A percentile compares a stretch with the other conserved stretches of the same genome.
Evolutionary conservation across 148 eudicot species (phyloP).

Genomic region (Vaccinium corymbosum): DNA sequence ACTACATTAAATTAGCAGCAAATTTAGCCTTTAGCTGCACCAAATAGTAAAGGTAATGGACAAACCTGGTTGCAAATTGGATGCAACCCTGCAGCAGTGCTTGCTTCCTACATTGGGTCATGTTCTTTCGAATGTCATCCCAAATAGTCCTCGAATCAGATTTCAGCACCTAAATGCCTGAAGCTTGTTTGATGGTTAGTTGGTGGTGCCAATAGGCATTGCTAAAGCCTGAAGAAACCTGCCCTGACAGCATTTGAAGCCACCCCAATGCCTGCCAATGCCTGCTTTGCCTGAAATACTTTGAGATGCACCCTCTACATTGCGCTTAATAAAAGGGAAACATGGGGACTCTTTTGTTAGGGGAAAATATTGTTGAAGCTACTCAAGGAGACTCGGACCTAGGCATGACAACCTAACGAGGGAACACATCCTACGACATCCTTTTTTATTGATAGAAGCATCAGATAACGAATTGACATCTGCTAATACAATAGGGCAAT

Average conservation of each 20-base stretch:
- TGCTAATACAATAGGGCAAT: background rate
- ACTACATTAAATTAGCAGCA: background rate
- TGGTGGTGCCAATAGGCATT: background rate
- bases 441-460: background rate
- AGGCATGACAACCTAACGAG: background rate
- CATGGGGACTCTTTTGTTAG: no score
- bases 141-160: background rate
- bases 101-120: background rate
- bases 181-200: background rate
- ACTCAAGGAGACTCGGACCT: background rate
- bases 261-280: background rate
- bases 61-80: background rate
- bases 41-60: background rate
- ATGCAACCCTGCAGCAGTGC: background rate
- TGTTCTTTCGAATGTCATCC: background rate
- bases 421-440: background rate
- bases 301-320: background rate
- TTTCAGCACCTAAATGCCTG: background rate
- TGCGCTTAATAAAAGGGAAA: no score
- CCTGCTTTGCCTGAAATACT: background rate
- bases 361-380: no score
- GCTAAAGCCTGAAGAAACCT: background rate
- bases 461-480: background rate
- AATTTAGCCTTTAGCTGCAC: background rate
- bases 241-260: background rate